These are phyloP conservation scores for Blastobotrys chiropterorum DNA, from an alignment of 805 yeast genomes.

Conservation along the genomic window DNA sequence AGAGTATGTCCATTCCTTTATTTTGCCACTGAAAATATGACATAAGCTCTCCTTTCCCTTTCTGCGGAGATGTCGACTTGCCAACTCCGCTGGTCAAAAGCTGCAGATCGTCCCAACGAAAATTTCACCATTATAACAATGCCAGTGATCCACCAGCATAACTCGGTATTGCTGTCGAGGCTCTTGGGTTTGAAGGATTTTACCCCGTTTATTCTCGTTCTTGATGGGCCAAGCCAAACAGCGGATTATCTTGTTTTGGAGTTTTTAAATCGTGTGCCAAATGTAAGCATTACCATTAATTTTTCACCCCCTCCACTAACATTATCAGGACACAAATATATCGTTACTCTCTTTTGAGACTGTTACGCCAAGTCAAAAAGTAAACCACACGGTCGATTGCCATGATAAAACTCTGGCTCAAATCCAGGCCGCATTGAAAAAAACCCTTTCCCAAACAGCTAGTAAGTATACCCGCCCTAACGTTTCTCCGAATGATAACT, in stretches of 20 bases:
- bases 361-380: conserved; percentile 28
- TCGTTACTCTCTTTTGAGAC: conserved; percentile 69
- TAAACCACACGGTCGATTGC: conserved; percentile 24
- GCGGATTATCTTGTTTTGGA: conserved; percentile 53
- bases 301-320: too few relatives aligned
- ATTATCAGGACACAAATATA: conserved; percentile 34
- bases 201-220: conserved; percentile 63
- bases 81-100: too few relatives aligned
- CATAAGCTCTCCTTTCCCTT: too few relatives aligned
- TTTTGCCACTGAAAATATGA: too few relatives aligned
- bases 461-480: background rate
- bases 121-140: conserved; percentile 3
- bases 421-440: background rate
- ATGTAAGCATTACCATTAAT: too few relatives aligned
- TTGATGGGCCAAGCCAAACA: conserved; percentile 69
- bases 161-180: conserved; percentile 51
- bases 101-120: too few relatives aligned
- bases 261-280: conserved; percentile 39
- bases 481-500: too few relatives aligned
- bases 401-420: conserved; percentile 10
- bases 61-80: too few relatives aligned
- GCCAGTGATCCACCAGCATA: conserved; percentile 24
- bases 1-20: too few relatives aligned
- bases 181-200: conserved; percentile 63
- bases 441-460: background rate